These are phyloP conservation scores for Fomes fomentarius DNA, from an alignment of 1,284 basidiomycete species.

Conservation along the genomic window DNA sequence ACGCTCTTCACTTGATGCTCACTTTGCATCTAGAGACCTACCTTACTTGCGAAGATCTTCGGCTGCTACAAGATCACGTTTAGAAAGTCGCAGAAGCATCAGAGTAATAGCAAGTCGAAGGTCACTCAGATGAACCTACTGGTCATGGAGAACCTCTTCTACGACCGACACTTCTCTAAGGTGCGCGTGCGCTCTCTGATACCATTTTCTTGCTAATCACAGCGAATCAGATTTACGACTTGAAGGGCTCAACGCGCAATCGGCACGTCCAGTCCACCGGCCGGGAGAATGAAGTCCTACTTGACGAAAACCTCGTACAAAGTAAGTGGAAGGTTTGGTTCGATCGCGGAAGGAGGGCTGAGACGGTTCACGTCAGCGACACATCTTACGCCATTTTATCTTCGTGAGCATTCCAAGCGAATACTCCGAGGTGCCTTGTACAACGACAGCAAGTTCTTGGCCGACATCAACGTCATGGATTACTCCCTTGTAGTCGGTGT, in stretches of 20 bases:
- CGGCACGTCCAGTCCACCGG: conserved; percentile 92
- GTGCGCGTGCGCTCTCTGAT: conserved; percentile 40
- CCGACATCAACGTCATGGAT: conserved; percentile 98
- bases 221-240: conserved; percentile 81
- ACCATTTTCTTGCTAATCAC: not conserved
- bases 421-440: conserved; percentile 89
- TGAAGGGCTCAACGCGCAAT: conserved; percentile 93
- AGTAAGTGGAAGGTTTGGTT: conserved; percentile 45
- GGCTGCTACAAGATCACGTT: conserved; percentile 97
- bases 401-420: conserved; percentile 94
- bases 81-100: conserved; percentile 78
- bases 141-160: conserved; percentile 98
- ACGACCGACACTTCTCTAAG: conserved; percentile 87
- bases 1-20: conserved; percentile 7
- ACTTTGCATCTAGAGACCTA: conserved; percentile 72
- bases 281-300: conserved; percentile 88
- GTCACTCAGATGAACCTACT: conserved; percentile 93
- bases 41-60: conserved; percentile 95
- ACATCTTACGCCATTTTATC: conserved; percentile 83
- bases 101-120: conserved; percentile 65
- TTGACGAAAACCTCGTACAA: conserved; percentile 92
- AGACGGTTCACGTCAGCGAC: conserved; percentile 52
- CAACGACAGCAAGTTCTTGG: conserved; percentile 94
- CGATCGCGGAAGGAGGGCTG: not conserved
- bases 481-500: conserved; percentile 97